These are phyloP conservation scores for Corylus americana DNA, from an alignment of 306 rosid genomes.

Conservation along the genomic window DNA sequence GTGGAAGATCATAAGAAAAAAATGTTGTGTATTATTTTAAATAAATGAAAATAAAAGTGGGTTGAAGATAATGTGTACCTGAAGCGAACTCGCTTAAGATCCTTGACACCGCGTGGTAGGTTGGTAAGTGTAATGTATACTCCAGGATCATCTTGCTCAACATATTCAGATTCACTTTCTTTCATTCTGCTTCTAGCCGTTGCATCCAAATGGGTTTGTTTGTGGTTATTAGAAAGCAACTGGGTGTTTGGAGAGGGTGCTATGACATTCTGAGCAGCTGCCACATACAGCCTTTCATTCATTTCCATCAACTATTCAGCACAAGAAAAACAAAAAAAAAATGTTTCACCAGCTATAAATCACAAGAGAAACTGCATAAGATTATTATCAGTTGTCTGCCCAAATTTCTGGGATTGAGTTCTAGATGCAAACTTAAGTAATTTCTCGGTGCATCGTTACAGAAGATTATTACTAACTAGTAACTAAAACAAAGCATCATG, in stretches of 20 bases:
- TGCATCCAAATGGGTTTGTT: constrained; percentile 66
- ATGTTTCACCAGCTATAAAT: constrained; percentile 10
- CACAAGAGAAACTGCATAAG: not conserved
- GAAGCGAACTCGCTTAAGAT: constrained; percentile 97
- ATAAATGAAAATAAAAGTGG: not conserved
- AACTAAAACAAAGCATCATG: not conserved
- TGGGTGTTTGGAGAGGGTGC: constrained; percentile 69
- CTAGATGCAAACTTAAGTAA: not conserved
- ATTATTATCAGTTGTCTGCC: not conserved
- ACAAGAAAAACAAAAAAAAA: constrained; percentile 7
- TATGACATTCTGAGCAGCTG: constrained; percentile 71
- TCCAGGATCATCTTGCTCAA: constrained; percentile 97
- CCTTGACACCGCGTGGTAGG: constrained; percentile 83
- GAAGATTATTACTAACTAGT: not conserved
- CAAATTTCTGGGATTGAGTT: not conserved
- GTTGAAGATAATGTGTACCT: constrained; percentile 48
- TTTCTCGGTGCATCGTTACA: not conserved
- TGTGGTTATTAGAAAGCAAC: constrained; percentile 69
- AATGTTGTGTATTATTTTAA: not conserved
- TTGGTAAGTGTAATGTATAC: constrained; percentile 92
- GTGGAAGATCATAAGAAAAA: not conserved
- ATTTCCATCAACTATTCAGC: constrained; percentile 80
- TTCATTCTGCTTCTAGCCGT: constrained; percentile 63
- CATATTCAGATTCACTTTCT: constrained; percentile 65
- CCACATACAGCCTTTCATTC: constrained; percentile 97